Conservation (phyloP, 768 basidiomycete species). For the Dictyophora rubrovolvata region DNA sequence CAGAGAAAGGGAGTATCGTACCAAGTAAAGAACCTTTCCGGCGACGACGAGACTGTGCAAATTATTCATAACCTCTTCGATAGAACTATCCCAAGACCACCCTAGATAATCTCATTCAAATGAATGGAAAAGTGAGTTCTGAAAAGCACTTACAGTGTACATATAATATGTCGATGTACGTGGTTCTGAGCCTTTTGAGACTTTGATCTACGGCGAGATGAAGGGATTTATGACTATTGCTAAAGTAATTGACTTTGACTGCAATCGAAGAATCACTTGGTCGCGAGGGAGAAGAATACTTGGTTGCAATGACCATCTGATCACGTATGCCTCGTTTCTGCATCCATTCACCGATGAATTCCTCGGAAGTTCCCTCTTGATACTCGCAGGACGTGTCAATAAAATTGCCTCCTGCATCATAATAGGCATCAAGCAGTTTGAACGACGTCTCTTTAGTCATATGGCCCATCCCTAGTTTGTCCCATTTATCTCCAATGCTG, state of each 20-base stretch:
- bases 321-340: slow-evolving; percentile 25
- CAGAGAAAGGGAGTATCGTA: slow-evolving; percentile 12
- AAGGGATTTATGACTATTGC: slow-evolving; percentile 30
- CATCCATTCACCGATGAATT: slow-evolving; percentile 35
- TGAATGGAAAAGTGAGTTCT: neutral
- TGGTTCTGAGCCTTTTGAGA: slow-evolving; percentile 42
- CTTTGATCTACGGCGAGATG: slow-evolving; percentile 24
- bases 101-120: neutral
- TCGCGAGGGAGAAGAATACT: slow-evolving; percentile 17
- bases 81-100: slow-evolving; percentile 37
- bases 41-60: slow-evolving; percentile 32
- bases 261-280: slow-evolving; percentile 10
- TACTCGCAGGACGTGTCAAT: slow-evolving; percentile 34
- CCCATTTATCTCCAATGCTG: slow-evolving; percentile 19
- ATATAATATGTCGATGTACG: slow-evolving; percentile 51
- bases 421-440: slow-evolving; percentile 32
- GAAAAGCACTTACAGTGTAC: slow-evolving; percentile 28
- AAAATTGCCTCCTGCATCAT: slow-evolving; percentile 30
- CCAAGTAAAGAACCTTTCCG: slow-evolving; percentile 37
- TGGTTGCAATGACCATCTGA: slow-evolving; percentile 26
- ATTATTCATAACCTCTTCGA: slow-evolving; percentile 37
- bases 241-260: slow-evolving; percentile 30
- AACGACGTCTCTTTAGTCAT: slow-evolving; percentile 30
- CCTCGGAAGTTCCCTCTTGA: slow-evolving; percentile 26
- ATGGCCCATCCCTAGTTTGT: slow-evolving; percentile 17